A percentile compares a stretch with the other conserved stretches of the same genome.
Evolutionary conservation across 1,284 basidiomycete genomes (phyloP).

Genomic region (Marasmius tenuissimus): DNA sequence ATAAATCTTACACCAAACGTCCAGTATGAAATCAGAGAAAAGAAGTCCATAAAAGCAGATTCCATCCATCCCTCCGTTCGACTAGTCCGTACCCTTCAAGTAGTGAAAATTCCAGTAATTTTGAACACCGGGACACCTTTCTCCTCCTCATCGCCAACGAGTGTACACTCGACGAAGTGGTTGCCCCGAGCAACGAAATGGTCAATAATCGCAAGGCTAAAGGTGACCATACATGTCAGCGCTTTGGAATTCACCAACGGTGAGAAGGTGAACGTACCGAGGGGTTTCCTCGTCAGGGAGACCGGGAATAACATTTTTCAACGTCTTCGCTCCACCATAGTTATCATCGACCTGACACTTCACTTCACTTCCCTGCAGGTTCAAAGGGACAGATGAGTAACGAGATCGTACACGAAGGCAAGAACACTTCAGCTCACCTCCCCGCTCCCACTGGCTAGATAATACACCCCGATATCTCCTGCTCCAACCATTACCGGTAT

Average conservation of each 20-base stretch:
- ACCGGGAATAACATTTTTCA: conserved; percentile 59
- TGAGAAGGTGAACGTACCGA: conserved; percentile 44
- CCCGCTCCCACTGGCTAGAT: conserved; percentile 57
- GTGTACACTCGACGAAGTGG: conserved; percentile 84
- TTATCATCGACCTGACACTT: conserved; percentile 91
- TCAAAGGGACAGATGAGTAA: neutral
- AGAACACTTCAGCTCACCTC: neutral
- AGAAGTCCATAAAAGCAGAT: too few species aligned
- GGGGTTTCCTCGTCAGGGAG: conserved; percentile 44
- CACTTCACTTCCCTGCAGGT: conserved; percentile 52
- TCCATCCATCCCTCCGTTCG: too few species aligned
- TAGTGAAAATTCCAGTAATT: conserved; percentile 81
- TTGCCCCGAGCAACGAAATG: conserved; percentile 72
- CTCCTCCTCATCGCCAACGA: conserved; percentile 80
- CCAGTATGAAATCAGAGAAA: too few species aligned
- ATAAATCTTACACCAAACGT: too few species aligned
- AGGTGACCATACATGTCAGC: conserved; percentile 17
- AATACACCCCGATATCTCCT: conserved; percentile 82
- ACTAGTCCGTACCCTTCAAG: conserved; percentile 31
- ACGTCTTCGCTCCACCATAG: conserved; percentile 54
- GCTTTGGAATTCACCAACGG: conserved; percentile 2
- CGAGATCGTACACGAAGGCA: neutral
- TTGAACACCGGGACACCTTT: conserved; percentile 71
- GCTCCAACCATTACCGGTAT: conserved; percentile 74
- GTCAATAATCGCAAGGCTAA: conserved; percentile 78